Percentiles rank a stretch among this genome's conserved stretches.
phyloP scores from a whole-genome alignment of 768 basidiomycete genomes.

The Gautieria morchelliformis region DNA sequence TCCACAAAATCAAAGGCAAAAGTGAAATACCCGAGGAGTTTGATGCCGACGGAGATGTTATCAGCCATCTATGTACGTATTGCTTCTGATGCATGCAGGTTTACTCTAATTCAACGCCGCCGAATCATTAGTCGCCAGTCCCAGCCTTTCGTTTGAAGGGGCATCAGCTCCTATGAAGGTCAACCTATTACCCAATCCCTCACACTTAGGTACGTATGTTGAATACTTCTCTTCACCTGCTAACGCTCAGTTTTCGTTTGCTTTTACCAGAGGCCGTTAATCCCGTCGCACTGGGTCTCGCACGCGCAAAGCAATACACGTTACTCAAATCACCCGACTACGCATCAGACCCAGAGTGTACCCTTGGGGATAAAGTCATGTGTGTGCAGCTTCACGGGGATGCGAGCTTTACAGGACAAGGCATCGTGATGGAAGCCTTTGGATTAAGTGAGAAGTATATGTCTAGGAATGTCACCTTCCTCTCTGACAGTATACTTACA shows the following conservation, averaged over 20 bases:
- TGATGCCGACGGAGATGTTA: constrained; percentile 71
- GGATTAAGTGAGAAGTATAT: constrained; percentile 53
- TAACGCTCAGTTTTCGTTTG: constrained; percentile 4
- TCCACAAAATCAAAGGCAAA: constrained; percentile 82
- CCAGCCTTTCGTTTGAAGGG: constrained; percentile 48
- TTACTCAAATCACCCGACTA: constrained; percentile 55
- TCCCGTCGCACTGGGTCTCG: constrained; percentile 81
- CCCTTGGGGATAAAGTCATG: constrained; percentile 63
- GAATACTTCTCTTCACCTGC: constrained; percentile 1
- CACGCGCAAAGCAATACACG: constrained; percentile 82
- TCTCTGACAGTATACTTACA: constrained; percentile 16
- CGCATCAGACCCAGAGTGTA: constrained; percentile 25
- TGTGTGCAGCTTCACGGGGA: constrained; percentile 90
- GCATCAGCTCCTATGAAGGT: constrained; percentile 48
- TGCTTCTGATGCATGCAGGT: neutral
- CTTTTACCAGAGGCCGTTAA: constrained; percentile 63
- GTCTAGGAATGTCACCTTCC: neutral
- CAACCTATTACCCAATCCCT: constrained; percentile 72
- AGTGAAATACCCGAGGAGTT: constrained; percentile 58
- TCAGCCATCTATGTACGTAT: constrained; percentile 67
- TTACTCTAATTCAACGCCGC: neutral
- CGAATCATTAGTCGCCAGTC: constrained; percentile 45
- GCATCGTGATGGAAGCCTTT: constrained; percentile 80
- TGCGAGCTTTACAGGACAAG: constrained; percentile 86
- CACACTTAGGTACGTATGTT: constrained; percentile 49